phyloP scores from a whole-genome alignment of 1,139 yeast genomes.

The Pichia kudriavzevii region DNA sequence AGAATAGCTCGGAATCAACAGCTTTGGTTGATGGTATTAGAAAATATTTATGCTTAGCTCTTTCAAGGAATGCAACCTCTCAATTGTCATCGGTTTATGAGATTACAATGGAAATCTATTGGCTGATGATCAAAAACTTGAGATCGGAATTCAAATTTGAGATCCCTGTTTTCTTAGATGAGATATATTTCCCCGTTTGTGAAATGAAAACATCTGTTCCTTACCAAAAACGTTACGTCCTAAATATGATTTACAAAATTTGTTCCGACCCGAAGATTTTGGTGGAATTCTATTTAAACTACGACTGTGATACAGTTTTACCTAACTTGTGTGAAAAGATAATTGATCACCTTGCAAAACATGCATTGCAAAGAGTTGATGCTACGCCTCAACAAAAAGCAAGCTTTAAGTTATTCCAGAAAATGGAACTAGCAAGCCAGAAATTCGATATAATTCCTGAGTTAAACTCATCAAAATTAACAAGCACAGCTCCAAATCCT shows the following conservation, averaged over 20 bases:
- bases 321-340: slow-evolving; percentile 82
- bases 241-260: slow-evolving; percentile 69
- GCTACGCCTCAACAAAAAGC: slow-evolving; percentile 54
- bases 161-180: slow-evolving; percentile 88
- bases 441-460: slow-evolving; percentile 68
- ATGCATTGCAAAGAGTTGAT: slow-evolving; percentile 66
- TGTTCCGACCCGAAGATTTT: slow-evolving; percentile 86
- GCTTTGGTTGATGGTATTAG: slow-evolving; percentile 72
- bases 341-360: slow-evolving; percentile 67
- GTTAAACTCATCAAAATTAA: slow-evolving; percentile 60
- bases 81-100: slow-evolving; percentile 90
- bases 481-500: slow-evolving; percentile 55
- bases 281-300: slow-evolving; percentile 87
- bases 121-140: slow-evolving; percentile 77
- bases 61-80: slow-evolving; percentile 90
- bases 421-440: slow-evolving; percentile 63
- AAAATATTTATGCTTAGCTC: slow-evolving; percentile 73
- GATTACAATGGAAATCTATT: slow-evolving; percentile 83
- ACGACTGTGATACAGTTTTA: slow-evolving; percentile 83
- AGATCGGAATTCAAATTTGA: slow-evolving; percentile 86
- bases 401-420: slow-evolving; percentile 55
- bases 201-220: slow-evolving; percentile 88
- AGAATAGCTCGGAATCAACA: slow-evolving; percentile 51
- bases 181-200: slow-evolving; percentile 88
- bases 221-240: slow-evolving; percentile 84